These are phyloP conservation scores for Nevesoporus exiguus DNA, from an alignment of 768 basidiomycete species.

Conservation along the genomic window DNA sequence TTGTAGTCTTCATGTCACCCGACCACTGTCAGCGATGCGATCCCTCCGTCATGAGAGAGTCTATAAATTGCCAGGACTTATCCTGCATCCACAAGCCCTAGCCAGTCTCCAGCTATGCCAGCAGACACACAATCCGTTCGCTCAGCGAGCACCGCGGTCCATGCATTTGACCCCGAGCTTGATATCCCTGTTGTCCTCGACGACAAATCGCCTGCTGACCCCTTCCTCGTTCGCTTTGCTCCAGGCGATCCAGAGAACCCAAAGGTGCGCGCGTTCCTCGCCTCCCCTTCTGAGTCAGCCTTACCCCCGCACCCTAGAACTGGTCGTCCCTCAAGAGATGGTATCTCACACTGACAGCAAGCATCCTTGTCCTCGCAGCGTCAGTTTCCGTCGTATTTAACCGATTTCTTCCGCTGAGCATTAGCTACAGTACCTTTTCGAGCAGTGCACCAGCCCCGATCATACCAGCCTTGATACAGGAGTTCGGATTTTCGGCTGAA, in stretches of 20 bases:
- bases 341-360: conserved; percentile 49
- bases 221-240: conserved; percentile 31
- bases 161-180: conserved; percentile 12
- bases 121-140: conserved; percentile 14
- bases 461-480: conserved; percentile 38
- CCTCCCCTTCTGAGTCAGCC: not conserved
- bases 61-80: conserved; percentile 11
- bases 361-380: conserved; percentile 55
- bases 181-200: conserved; percentile 6
- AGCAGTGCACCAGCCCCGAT: conserved; percentile 57
- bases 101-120: conserved; percentile 13
- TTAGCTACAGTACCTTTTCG: conserved; percentile 50
- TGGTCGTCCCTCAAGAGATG: conserved; percentile 46
- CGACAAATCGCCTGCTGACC: conserved; percentile 20
- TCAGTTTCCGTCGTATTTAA: conserved; percentile 22
- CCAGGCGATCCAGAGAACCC: conserved; percentile 45
- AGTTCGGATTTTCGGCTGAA: conserved; percentile 50
- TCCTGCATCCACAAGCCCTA: not conserved
- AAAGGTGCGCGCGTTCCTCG: conserved; percentile 30
- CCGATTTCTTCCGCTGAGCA: not conserved
- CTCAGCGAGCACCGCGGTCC: conserved; percentile 13
- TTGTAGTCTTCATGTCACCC: conserved; percentile 4
- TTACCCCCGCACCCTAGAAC: conserved; percentile 35
- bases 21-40: conserved; percentile 17
- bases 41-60: not conserved